Evolutionary conservation across 176 grass and related monocot genomes (phyloP).

Genomic region (Pontederia paniculata): DNA sequence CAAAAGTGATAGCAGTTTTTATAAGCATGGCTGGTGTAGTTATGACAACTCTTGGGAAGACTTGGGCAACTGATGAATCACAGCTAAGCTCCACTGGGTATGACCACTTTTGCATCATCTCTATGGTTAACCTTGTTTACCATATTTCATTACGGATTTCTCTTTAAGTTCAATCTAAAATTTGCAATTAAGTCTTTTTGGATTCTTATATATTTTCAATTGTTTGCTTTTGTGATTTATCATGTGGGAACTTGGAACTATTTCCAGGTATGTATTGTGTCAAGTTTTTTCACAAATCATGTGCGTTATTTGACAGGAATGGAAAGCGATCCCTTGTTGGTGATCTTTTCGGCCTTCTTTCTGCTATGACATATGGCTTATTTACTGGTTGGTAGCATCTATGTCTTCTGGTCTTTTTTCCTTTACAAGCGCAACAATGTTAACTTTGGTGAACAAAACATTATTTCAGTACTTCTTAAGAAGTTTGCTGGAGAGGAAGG

Average conservation of each 20-base stretch:
- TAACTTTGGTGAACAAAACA: conserved; percentile 20
- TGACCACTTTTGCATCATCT: not conserved
- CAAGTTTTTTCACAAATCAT: conserved; percentile 11
- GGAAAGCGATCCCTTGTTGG: conserved; percentile 71
- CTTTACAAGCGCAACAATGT: not conserved
- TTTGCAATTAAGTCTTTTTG: not conserved
- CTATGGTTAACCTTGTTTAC: not conserved
- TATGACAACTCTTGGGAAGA: conserved; percentile 97
- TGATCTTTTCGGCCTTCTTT: conserved; percentile 90
- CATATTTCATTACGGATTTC: not conserved
- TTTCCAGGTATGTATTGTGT: not conserved
- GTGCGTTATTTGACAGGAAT: conserved; percentile 33
- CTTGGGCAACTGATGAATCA: conserved; percentile 90
- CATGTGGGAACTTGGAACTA: not conserved
- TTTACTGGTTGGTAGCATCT: conserved; percentile 58
- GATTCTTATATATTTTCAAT: not conserved
- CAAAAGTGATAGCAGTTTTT: conserved; percentile 81
- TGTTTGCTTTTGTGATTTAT: not conserved
- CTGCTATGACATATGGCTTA: conserved; percentile 71
- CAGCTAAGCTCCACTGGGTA: conserved; percentile 52
- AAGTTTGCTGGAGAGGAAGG: conserved; percentile 93
- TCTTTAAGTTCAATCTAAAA: not conserved
- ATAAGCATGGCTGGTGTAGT: conserved; percentile 86
- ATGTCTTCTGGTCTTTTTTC: not conserved
- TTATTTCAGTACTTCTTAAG: conserved; percentile 75